These are phyloP conservation scores for Pseudogymnoascus sp. DNA, from an alignment of 2,329 filamentous ascomycete species.

Conservation along the genomic window DNA sequence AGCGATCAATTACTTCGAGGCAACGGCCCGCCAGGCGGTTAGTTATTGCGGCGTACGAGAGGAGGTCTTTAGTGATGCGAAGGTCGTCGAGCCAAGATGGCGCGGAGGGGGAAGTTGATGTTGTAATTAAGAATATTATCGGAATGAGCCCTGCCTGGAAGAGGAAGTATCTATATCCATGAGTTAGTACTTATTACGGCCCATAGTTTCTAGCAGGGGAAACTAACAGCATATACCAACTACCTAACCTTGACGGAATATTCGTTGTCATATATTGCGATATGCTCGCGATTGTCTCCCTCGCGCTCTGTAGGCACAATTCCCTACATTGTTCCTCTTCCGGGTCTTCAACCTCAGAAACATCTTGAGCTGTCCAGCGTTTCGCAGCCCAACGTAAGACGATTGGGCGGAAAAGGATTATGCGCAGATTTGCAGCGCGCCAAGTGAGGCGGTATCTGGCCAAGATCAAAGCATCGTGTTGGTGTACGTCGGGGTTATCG, in stretches of 20 bases:
- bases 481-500: constrained; percentile 28
- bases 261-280: constrained; percentile 35
- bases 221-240: constrained; percentile 36
- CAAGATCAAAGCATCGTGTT: constrained; percentile 33
- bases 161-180: constrained; percentile 32
- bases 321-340: constrained; percentile 33
- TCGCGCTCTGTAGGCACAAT: constrained; percentile 35
- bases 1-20: constrained; percentile 33
- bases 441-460: constrained; percentile 32
- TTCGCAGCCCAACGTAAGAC: constrained; percentile 33
- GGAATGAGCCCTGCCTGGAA: constrained; percentile 39
- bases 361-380: constrained; percentile 24
- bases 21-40: constrained; percentile 35
- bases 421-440: constrained; percentile 37
- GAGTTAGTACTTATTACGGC: not conserved
- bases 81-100: constrained; percentile 22
- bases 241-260: constrained; percentile 34
- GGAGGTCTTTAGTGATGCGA: constrained; percentile 34
- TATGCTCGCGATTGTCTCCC: constrained; percentile 35
- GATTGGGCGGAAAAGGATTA: constrained; percentile 37
- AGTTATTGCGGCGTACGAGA: constrained; percentile 32
- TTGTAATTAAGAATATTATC: constrained; percentile 36
- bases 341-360: constrained; percentile 28
- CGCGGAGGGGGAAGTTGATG: constrained; percentile 30
- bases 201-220: not conserved